Base-by-base conservation (phyloP, 2,329 filamentous ascomycete species). In the Penicillium sp. region DNA sequence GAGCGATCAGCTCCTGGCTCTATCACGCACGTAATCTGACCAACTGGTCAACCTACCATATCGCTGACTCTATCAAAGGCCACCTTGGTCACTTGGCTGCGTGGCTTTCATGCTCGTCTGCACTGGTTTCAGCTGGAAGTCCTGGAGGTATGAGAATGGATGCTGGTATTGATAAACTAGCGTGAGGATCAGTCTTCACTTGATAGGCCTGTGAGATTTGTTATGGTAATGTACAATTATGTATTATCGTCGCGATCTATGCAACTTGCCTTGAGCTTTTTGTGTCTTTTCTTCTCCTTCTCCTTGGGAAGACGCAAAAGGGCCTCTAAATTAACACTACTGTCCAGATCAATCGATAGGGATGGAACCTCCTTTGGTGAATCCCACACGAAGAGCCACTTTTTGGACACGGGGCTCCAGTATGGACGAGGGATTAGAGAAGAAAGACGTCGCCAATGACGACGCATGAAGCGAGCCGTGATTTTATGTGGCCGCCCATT, bases 401-500 rank as follows among this genome's bases (percentile, higher is more conserved):
- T 70, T 10, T 66, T 47, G 3, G 51, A 55, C 11, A 31, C 38
- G 2, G 54, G 45, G 50, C 66, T 60, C 60, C 60, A 67, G 14
- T 51, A 51, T 50, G 66, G 62, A 8, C 63, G 66, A 16, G 74
- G 74, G 1, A 72, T 65, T 14, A 72, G 42, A 38, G 57, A 58
- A 32, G 67, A 70, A 22, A 75, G 57, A n/a, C 67, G 71, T 41
- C 63, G 63, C 74, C 74, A 77, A 14, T 70, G 50, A 27, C 69
- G 67, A 9, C 57, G 62, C 68, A 78, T 74, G 44, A 76, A 68
- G 11, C 74, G 68, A 16, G 64, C 53, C 5, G 72, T 76, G 39
- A 78, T 70, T 3, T 57, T 58, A 54, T 77, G 75, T 13, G 75
- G 75, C 32, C 75, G 70, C 7, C 74, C 75, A 47, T 61, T 58